Base-by-base conservation (phyloP, 345 rosid genomes). In the Kandelia obovata region DNA sequence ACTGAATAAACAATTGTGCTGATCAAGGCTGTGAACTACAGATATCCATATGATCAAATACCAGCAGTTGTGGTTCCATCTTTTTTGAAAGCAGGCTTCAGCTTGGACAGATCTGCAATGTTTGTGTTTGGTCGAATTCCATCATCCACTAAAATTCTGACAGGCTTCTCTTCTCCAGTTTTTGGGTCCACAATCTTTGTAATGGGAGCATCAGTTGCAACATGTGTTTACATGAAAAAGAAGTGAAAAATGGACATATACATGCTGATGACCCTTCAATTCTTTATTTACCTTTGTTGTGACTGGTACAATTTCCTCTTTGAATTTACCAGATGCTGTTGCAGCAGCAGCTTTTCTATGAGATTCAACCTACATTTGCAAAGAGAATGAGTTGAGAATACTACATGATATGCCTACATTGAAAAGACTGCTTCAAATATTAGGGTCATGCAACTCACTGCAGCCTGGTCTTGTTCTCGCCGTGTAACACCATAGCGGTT, bases 11-110 rank as follows among this genome's bases (percentile, higher is more conserved):
- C 19, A 28, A 69, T 51, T 25, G 16, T 71, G 2, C 34, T 30
- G 56, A 61, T 49, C 25, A 63, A 72, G 26, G 60, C 59, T 9
- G 28, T 59, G 69, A 32, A 30, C 7, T 39, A 32, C 9, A 46
- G 53, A 66, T 19, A 31, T 27, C 15, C 46, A 65, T 71, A 2
- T 37, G 25, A 75, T 43, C 17, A 5, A 69, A 58, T 81, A 95
- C 99, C 99, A 47, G 99, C 99, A 69, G 97, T 95, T 19, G 99
- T 95, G 71, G 88, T 13, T 6, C 99, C 99, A 51, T 88, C 83
- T 35, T 84, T 85, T 80, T 80, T 91, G 64, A 95, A 95, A 64
- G 87, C 97, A 17, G 96, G 89, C 85, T 82, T 91, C 62, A 95
- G 82, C 86, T 85, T 95, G 39, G 93, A 86, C 20, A 95, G 84